Evolutionary conservation across 1,284 basidiomycete genomes (phyloP).

Genomic region (Leccinum glutinopallens): DNA sequence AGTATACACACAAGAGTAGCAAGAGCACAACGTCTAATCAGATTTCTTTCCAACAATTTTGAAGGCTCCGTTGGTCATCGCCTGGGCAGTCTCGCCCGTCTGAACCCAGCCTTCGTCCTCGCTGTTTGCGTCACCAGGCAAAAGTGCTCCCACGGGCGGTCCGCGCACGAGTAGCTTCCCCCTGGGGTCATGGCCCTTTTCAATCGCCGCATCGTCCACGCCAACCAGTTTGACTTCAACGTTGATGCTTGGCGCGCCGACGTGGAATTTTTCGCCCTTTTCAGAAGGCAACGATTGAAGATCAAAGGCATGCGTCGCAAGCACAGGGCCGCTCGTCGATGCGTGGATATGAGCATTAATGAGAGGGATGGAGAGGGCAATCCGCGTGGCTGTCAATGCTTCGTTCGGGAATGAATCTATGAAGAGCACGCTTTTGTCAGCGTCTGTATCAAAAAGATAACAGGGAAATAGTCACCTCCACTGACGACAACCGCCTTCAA

Average conservation of each 20-base stretch:
- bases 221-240: slow-evolving; percentile 70
- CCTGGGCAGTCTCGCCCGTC: slow-evolving; percentile 48
- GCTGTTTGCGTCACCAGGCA: slow-evolving; percentile 41
- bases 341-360: slow-evolving; percentile 64
- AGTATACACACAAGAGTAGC: neutral
- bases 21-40: slow-evolving; percentile 11
- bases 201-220: slow-evolving; percentile 63
- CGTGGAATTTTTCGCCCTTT: slow-evolving; percentile 49
- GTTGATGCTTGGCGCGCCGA: slow-evolving; percentile 74
- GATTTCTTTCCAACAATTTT: slow-evolving; percentile 34
- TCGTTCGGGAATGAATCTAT: slow-evolving; percentile 40
- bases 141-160: slow-evolving; percentile 55
- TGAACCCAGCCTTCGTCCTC: slow-evolving; percentile 50
- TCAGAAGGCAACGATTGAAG: slow-evolving; percentile 62
- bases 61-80: slow-evolving; percentile 68
- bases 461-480: slow-evolving; percentile 50
- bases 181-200: slow-evolving; percentile 58
- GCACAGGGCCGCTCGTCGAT: slow-evolving; percentile 64
- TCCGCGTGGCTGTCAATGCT: slow-evolving; percentile 58
- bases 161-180: slow-evolving; percentile 53
- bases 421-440: slow-evolving; percentile 25
- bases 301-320: slow-evolving; percentile 75
- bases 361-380: slow-evolving; percentile 71
- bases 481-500: slow-evolving; percentile 63
- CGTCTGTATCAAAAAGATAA: neutral